Base-by-base conservation (phyloP, 2,329 filamentous ascomycete species). In the Fusarium sp. region DNA sequence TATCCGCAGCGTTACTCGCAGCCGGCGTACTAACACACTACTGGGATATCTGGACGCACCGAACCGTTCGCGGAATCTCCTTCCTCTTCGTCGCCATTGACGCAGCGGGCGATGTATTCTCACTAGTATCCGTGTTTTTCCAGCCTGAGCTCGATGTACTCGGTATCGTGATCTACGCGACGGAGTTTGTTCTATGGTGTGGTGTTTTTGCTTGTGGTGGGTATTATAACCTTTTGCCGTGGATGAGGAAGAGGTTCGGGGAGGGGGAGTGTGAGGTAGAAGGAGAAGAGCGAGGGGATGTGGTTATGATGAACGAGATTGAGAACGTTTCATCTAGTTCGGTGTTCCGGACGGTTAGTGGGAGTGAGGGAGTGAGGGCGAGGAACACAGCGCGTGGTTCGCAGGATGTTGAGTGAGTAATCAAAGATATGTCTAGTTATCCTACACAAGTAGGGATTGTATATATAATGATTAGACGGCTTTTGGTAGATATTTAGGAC, bases 31-130 rank as follows among this genome's bases (percentile, higher is more conserved):
- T 91, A 9, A 79, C 86, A 3, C 89, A 92, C 73, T 92, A 92
- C 70, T 86, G 85, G 80, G 89, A 92, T 64, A 91, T 93, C 21
- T 91, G 86, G 70, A 73, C 82, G 3, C 85, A 91, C 67, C 83
- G 86, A 8, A 91, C 89, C 0, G 89, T 91, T 3, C 82, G 88
- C 15, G 89, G 90, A 9, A 91, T 92, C 38, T 91, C 89, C 1
- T 92, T 92, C 75, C 79, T 91, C 4, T 93, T 93, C 67, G 89
- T 91, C 0, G 87, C 81, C 2, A 89, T 92, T 42, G 90, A 92
- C 76, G 90, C 89, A 0, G 81, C 87, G 1, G 90, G 90, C 0
- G 90, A 92, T 74, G 74, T 92, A 5, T 89, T 89, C 53, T 91
- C 89, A 0, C 78, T 92, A 0, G 74, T 89, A 4, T 90, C 89